Base-by-base conservation (phyloP, 345 rosid species). In the Crucihimalaya himalaica region DNA sequence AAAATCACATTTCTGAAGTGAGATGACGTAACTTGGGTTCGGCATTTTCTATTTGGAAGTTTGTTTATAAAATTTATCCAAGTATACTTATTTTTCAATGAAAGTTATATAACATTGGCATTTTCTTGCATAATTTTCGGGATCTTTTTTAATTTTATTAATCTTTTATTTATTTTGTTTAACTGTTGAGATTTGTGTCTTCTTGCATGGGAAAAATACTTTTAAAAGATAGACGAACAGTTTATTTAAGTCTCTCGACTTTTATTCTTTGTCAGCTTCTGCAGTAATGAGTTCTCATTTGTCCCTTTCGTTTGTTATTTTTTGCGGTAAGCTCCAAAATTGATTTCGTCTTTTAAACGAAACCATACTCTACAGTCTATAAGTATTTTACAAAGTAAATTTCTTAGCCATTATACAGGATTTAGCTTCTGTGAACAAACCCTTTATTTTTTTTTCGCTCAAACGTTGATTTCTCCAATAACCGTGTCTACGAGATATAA, bases 301-400 rank as follows among this genome's bases (percentile, higher is more conserved):
- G 80, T 77, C 80, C 31, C 76, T 70, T 70, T 70, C 67, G 28
- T 63, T 77, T 70, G 80, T 64, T 55, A 8, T 67, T 39, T 53
- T 68, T 42, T 53, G 68, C 34, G 56, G 62, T 50, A 31, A 58
- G 18, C 34, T 75, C 29, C 55, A n/a, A 66, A 46, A 10, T 2
- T 61, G 21, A 62, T 34, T 68, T 61, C 13, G n/a, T 61, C 40
- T 43, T 51, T 66, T 43, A 13, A 68, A 51, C 21, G 4, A 21
- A 61, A 43, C 32, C 13, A 27, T 18, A 13, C n/a, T 14, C n/a
- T 20, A 13, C n/a, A n/a, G n/a, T n/a, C n/a, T n/a, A n/a, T n/a
- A n/a, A n/a, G n/a, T 21, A 31, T 10, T 19, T 12, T 8, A 0
- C 2, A 62, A 62, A 29, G 19, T 62, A 18, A 37, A 18, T 19